Evolutionary conservation across 495 filamentous ascomycete genomes (phyloP), one percentile per base, ranked within the genome.

Genomic region (Eremomyces bilateralis): DNA sequence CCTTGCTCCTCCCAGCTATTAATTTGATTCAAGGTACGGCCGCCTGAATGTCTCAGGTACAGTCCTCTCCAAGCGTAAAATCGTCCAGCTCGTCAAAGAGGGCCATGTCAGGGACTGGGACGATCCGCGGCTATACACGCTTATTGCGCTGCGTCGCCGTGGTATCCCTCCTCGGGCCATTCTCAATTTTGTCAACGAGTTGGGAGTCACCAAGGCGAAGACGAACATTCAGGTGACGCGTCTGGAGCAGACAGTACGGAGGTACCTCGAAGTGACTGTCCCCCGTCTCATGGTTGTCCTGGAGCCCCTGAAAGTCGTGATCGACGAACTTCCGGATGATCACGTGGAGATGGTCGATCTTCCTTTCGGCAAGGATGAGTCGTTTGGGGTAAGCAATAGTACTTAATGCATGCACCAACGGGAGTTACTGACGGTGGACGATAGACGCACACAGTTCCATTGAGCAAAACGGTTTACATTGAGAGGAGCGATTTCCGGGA

Each of bases 401-500:
- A n/a, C n/a, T n/a, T n/a, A n/a, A n/a, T n/a, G n/a, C n/a, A n/a
- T n/a, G n/a, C n/a, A n/a, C n/a, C n/a, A n/a, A n/a, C n/a, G n/a
- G n/a, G n/a, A n/a, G n/a, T n/a, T n/a, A n/a, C n/a, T n/a, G n/a
- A n/a, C n/a, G n/a, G n/a, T n/a, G n/a, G n/a, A n/a, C n/a, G n/a
- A n/a, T n/a, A n/a, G n/a, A n/a, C n/a, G n/a, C n/a, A n/a, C n/a
- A 63, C 58, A 42, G 57, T 91, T 41, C 77, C 77, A 21, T 74
- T 91, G 50, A 82, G 80, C n/a, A 72, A 72, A 51, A 78, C 61
- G 5, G 65, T 94, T 12, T 93, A 88, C 59, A 94, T 97, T 33
- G 88, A 97, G 49, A 74, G 81, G 31, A 72, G 65, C 22, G 88
- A 97, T 51, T 97, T 94, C 62, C 69, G 88, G 21, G 77, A 90